Evolutionary conservation across 169 alveolate genomes (phyloP).

Genomic region (Eimeria sp.): DNA sequence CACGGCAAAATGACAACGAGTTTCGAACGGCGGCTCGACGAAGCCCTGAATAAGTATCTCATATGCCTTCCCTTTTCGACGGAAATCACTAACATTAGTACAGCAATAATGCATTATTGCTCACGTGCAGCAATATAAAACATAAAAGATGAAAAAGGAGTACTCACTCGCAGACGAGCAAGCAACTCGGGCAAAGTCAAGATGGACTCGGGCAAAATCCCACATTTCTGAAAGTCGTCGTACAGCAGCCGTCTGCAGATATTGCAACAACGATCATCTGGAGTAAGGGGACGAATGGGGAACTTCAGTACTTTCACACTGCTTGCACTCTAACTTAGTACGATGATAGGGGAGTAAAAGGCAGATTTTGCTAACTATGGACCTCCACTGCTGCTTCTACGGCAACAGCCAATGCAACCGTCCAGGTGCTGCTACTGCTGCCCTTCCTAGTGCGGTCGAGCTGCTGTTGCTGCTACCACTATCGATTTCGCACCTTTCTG

Average conservation of each 20-base stretch:
- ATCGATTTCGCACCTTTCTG: background rate
- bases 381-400: background rate
- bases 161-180: slow-evolving; percentile 56
- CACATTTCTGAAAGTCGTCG: slow-evolving; percentile 72
- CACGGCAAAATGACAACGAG: too few relatives aligned
- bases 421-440: background rate
- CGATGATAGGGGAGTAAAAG: background rate
- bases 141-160: background rate
- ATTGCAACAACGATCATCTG: background rate
- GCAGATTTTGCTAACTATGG: background rate
- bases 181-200: slow-evolving; percentile 65
- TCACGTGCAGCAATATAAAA: too few relatives aligned
- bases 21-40: too few relatives aligned
- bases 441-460: background rate
- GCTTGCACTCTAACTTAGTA: too few relatives aligned
- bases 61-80: too few relatives aligned
- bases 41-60: too few relatives aligned
- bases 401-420: background rate
- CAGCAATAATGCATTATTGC: background rate
- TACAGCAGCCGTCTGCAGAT: slow-evolving; percentile 63
- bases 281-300: background rate
- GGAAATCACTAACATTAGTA: too few relatives aligned
- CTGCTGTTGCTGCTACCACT: background rate
- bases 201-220: slow-evolving; percentile 75
- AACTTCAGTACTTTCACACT: too few relatives aligned